Evolutionary conservation across 352 stramenopile genomes (phyloP).

Genomic region (Halophytophthora polymorphica): DNA sequence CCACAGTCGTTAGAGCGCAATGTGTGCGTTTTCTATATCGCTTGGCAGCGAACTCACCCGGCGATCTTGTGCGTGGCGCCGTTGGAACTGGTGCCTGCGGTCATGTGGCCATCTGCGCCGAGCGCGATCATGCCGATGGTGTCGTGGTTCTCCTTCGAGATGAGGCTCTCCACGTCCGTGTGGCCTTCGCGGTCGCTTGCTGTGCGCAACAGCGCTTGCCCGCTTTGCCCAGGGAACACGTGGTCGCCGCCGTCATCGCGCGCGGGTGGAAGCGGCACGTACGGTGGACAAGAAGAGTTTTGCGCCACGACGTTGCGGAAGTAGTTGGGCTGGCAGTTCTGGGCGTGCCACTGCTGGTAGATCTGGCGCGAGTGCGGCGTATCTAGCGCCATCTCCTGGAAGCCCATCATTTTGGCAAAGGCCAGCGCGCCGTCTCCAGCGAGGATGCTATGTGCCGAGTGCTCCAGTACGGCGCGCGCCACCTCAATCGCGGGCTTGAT

Average conservation of each 20-base stretch:
- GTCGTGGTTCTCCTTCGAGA: constrained; percentile 80
- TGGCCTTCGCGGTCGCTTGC: constrained; percentile 15
- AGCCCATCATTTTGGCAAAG: constrained; percentile 91
- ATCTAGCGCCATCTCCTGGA: constrained; percentile 67
- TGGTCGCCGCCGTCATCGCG: constrained; percentile 3
- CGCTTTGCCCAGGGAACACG: constrained; percentile 20
- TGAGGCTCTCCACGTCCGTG: constrained; percentile 23
- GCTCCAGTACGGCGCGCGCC: constrained; percentile 83
- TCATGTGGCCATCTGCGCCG: constrained; percentile 57
- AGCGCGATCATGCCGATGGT: constrained; percentile 90
- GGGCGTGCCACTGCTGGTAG: constrained; percentile 50
- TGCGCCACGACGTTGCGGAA: constrained; percentile 73
- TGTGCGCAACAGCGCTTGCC: constrained; percentile 15
- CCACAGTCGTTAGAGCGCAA: background rate
- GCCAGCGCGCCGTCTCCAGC: constrained; percentile 78
- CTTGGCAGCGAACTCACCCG: constrained; percentile 35
- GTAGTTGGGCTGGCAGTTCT: constrained; percentile 89
- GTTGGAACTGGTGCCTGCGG: constrained; percentile 87
- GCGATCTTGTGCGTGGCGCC: constrained; percentile 88
- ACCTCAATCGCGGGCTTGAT: constrained; percentile 84
- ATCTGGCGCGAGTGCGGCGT: constrained; percentile 59
- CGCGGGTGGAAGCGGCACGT: constrained; percentile 37
- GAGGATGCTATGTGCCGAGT: constrained; percentile 87
- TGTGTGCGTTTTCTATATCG: background rate
- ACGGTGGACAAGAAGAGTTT: constrained; percentile 78